These are phyloP conservation scores for Boletus vermiculosoides DNA, from an alignment of 768 basidiomycete genomes.

Conservation along the genomic window DNA sequence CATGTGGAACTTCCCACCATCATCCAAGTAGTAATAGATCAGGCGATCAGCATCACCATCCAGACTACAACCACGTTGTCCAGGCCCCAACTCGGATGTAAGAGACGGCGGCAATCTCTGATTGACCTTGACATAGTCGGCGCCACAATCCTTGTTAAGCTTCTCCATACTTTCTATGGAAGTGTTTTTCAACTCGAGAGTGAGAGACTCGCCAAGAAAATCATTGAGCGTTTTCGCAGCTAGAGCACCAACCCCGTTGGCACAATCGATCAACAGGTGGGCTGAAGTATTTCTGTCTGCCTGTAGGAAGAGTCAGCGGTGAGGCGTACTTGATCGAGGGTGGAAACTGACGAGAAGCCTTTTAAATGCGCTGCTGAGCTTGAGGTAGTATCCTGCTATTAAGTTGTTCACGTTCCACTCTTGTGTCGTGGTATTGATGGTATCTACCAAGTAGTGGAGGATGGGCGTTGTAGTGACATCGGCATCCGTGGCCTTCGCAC, in stretches of 20 bases:
- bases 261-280: slow-evolving; percentile 87
- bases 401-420: slow-evolving; percentile 81
- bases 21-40: slow-evolving; percentile 92
- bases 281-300: slow-evolving; percentile 53
- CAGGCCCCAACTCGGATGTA: slow-evolving; percentile 55
- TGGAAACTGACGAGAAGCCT: slow-evolving; percentile 71
- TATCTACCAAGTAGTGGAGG: slow-evolving; percentile 90
- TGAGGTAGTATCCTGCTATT: slow-evolving; percentile 78
- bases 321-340: neutral
- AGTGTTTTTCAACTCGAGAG: slow-evolving; percentile 69
- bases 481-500: slow-evolving; percentile 65
- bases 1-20: slow-evolving; percentile 76
- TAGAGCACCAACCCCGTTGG: slow-evolving; percentile 93
- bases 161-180: slow-evolving; percentile 61
- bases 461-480: slow-evolving; percentile 93
- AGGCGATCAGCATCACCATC: slow-evolving; percentile 98
- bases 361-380: slow-evolving; percentile 80
- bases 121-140: slow-evolving; percentile 94
- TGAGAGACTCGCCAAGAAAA: slow-evolving; percentile 59
- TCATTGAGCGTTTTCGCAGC: slow-evolving; percentile 62
- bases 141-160: slow-evolving; percentile 87
- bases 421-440: slow-evolving; percentile 81
- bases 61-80: slow-evolving; percentile 86
- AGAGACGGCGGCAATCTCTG: slow-evolving; percentile 86
- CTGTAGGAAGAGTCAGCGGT: slow-evolving; percentile 35